Percentiles rank a stretch among this genome's conserved stretches.
Conservation (phyloP, 768 basidiomycete species). For the Dacryopinax spathularia region DNA sequence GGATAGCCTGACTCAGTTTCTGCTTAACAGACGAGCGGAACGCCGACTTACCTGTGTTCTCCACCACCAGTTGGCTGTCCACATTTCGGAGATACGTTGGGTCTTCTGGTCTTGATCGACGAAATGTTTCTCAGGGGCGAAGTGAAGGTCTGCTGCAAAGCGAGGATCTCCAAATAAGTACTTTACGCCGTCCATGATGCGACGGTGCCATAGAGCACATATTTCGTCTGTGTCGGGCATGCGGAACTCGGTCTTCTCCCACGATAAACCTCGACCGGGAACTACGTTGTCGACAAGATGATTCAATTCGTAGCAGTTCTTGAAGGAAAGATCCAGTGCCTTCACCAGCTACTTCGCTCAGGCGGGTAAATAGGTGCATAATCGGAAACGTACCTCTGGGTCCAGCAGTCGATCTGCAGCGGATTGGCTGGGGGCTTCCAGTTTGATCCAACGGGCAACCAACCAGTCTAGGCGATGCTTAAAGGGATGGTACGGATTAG, state of each 20-base stretch:
- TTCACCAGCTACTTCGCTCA: background rate
- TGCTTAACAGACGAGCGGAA: too few species aligned
- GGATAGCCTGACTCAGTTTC: too few species aligned
- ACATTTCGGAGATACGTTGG: background rate
- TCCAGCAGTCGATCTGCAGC: background rate
- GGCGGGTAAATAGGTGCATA: too few species aligned
- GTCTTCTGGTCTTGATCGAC: background rate
- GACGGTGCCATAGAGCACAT: background rate
- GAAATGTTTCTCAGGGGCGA: background rate
- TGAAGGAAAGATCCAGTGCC: background rate
- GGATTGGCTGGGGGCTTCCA: background rate
- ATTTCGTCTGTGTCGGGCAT: background rate
- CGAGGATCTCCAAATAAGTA: background rate
- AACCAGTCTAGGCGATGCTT: background rate
- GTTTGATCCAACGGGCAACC: background rate
- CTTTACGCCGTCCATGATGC: background rate
- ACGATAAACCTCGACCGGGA: background rate
- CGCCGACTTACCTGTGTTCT: background rate
- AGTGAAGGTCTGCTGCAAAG: background rate
- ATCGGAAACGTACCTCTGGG: background rate
- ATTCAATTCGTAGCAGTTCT: background rate
- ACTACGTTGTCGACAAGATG: background rate
- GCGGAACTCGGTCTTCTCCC: background rate
- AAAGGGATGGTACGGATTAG: background rate
- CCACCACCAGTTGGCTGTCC: slow-evolving; percentile 1